These are phyloP conservation scores for Lagerstroemia speciosa DNA, from an alignment of 345 rosid species.

Conservation along the genomic window DNA sequence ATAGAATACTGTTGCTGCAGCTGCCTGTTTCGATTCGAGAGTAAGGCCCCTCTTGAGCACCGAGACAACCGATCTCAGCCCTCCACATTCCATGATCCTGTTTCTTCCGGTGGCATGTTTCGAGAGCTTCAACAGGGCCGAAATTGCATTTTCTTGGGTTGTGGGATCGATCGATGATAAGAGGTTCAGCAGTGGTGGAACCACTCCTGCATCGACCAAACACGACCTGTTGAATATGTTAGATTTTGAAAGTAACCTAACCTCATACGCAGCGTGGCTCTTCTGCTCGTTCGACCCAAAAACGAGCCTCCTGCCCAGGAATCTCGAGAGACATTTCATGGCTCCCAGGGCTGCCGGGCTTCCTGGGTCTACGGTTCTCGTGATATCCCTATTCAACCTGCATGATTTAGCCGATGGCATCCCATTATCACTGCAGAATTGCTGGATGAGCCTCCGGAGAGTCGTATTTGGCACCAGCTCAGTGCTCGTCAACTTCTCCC, in stretches of 20 bases:
- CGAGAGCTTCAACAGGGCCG: conserved; percentile 61
- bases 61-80: conserved; percentile 33
- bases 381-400: conserved; percentile 27
- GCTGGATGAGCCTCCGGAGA: conserved; percentile 50
- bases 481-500: conserved; percentile 42
- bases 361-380: conserved; percentile 36
- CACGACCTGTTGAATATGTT: conserved; percentile 51
- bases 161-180: conserved; percentile 19
- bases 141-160: conserved; percentile 49
- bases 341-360: conserved; percentile 48
- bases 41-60: conserved; percentile 47
- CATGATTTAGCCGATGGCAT: conserved; percentile 27
- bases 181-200: conserved; percentile 44
- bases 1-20: conserved; percentile 66
- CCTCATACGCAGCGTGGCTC: conserved; percentile 55
- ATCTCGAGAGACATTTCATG: conserved; percentile 33
- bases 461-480: conserved; percentile 51
- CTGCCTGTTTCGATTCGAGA: conserved; percentile 48
- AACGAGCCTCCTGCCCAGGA: conserved; percentile 43
- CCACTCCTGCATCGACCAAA: conserved; percentile 51
- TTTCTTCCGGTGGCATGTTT: conserved; percentile 51
- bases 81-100: conserved; percentile 44
- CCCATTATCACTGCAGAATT: conserved; percentile 41
- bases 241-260: conserved; percentile 54
- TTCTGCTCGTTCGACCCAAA: conserved; percentile 45